Evolutionary conservation across 306 rosid genomes (phyloP).

Genomic region (Spatholobus suberectus): DNA sequence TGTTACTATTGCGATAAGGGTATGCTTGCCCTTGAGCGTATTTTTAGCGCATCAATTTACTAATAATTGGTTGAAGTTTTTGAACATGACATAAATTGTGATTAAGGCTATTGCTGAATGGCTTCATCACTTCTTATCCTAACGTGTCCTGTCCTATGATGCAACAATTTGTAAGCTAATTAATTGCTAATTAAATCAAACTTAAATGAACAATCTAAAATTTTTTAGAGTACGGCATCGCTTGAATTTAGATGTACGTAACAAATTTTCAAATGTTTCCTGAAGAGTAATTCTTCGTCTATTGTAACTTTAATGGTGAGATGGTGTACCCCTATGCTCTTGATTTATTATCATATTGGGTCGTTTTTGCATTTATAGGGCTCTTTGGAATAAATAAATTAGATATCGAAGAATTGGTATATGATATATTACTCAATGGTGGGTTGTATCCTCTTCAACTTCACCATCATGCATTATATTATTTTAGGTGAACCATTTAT

Average conservation of each 20-base stretch:
- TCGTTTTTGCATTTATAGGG: not conserved
- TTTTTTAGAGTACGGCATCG: too few species aligned
- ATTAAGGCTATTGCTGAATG: not conserved
- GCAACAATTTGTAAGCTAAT: too few species aligned
- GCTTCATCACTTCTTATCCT: not conserved
- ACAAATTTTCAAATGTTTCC: not conserved
- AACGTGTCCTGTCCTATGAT: too few species aligned
- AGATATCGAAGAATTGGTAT: not conserved
- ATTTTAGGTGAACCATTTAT: not conserved
- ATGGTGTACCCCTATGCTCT: not conserved
- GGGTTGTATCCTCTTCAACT: not conserved
- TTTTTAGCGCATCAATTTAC: too few species aligned
- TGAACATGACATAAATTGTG: not conserved
- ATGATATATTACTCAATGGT: not conserved
- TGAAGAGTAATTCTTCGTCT: not conserved
- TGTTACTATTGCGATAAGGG: too few species aligned
- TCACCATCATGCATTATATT: not conserved
- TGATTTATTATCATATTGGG: not conserved
- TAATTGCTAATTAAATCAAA: too few species aligned
- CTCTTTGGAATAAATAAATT: too few species aligned
- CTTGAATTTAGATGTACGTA: too few species aligned
- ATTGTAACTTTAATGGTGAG: not conserved
- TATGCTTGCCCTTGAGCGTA: too few species aligned
- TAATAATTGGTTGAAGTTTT: too few species aligned
- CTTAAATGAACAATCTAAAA: too few species aligned